phyloP scores from a whole-genome alignment of 306 rosid genomes.

The Prunus mume region DNA sequence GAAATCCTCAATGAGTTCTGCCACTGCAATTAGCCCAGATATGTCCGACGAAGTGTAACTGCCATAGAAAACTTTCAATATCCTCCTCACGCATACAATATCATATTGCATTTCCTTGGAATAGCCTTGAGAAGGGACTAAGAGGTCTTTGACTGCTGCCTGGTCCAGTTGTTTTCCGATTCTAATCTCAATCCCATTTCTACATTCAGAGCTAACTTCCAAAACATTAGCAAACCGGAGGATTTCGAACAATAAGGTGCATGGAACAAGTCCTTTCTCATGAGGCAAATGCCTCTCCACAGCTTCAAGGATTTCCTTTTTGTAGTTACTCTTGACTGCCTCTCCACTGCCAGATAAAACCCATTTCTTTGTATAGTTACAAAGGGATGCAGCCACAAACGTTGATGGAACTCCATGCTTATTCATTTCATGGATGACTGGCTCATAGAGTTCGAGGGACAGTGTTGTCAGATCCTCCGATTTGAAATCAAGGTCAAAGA shows the following conservation, averaged over 20 bases:
- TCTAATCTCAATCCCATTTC: conserved; percentile 40
- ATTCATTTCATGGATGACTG: conserved; percentile 34
- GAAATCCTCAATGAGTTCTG: conserved; percentile 47
- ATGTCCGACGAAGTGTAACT: conserved; percentile 23
- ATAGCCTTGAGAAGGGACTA: conserved; percentile 30
- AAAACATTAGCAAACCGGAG: conserved; percentile 29
- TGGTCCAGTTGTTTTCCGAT: conserved; percentile 49
- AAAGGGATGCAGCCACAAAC: conserved; percentile 38
- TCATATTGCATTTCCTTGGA: conserved; percentile 35
- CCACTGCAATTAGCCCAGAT: conserved; percentile 31
- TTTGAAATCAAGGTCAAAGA: conserved; percentile 35
- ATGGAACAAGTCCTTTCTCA: conserved; percentile 30
- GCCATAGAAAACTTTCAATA: conserved; percentile 38
- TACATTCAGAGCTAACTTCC: conserved; percentile 37
- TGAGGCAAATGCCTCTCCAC: conserved; percentile 50
- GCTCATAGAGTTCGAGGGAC: conserved; percentile 43
- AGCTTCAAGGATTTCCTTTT: conserved; percentile 51
- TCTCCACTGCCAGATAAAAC: conserved; percentile 16
- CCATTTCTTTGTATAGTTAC: conserved; percentile 43
- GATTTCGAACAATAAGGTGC: conserved; percentile 39
- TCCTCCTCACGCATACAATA: conserved; percentile 36
- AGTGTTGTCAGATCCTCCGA: conserved; percentile 40
- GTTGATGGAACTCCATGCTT: conserved; percentile 24
- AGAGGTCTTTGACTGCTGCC: conserved; percentile 47
- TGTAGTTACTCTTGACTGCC: conserved; percentile 22